Base-by-base conservation (phyloP, 345 rosid species). In the Brassica rapa region DNA sequence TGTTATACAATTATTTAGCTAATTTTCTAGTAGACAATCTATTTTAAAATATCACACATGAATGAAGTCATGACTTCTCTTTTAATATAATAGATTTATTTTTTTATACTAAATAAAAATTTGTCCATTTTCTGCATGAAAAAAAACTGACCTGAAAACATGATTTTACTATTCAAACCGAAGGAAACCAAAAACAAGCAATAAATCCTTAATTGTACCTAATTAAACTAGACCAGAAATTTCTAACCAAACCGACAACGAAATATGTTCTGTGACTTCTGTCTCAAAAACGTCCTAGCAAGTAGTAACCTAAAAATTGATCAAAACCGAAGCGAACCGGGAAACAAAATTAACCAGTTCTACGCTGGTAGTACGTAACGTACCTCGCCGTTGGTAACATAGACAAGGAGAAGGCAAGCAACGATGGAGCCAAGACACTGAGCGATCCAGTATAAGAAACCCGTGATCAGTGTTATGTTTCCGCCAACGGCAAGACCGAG, bases 401-500 rank as follows among this genome's bases (percentile, higher is more conserved):
- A 83, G 73, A 84, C 66, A 57, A 92, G 97, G 79, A 92, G 97
- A 73, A 89, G 85, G 73, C 98, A 90, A 32, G 98, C 97, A 1
- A 86, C 92, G 8, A 86, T 85, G 74, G 97, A 94, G 72, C 97
- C 96, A 61, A 86, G 89, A 81, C 88, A 90, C 29, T 92, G 98
- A 72, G 97, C 92, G 49, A 94, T 80, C 96, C 95, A 89, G 19
- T 94, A 92, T 81, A 94, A 86, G 82, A 94, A 29, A 83, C 95
- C 92, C 3, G 93, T 87, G 30, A 92, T 83, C 74, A 92, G 27
- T 33, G 92, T 87, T 78, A 92, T 92, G 86, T 94, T 83, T 70
- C 97, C 98, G 0, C 98, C 96, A 10, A 92, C 16, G 12, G 96
- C 96, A 82, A 94, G 76, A 14, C 97, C 97, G 0, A 92, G 84